These are phyloP conservation scores for Amyloporia xantha DNA, from an alignment of 768 basidiomycete species.

Conservation along the genomic window DNA sequence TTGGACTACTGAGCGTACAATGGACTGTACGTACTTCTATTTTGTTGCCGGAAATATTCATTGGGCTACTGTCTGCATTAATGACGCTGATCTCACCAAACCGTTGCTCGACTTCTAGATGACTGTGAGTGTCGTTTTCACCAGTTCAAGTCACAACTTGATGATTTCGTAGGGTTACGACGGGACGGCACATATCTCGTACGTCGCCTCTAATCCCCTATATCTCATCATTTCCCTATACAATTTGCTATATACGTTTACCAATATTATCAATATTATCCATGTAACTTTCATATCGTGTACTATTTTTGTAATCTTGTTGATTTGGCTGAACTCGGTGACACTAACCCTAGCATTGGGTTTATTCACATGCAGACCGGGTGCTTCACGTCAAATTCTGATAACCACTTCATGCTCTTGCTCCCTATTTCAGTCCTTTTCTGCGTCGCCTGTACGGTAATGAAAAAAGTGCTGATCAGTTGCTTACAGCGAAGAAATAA, in stretches of 20 bases:
- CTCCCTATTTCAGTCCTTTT: too few relatives aligned
- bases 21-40: slow-evolving; percentile 62
- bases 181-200: slow-evolving; percentile 79
- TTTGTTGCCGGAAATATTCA: background rate
- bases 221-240: too few relatives aligned
- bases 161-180: slow-evolving; percentile 66
- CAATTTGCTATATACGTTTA: too few relatives aligned
- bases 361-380: too few relatives aligned
- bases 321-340: background rate
- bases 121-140: slow-evolving; percentile 36
- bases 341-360: background rate
- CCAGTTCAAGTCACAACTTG: background rate
- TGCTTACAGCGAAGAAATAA: slow-evolving; percentile 55
- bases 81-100: background rate
- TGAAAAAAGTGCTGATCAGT: too few relatives aligned
- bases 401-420: too few relatives aligned
- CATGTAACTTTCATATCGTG: too few relatives aligned
- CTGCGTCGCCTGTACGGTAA: too few relatives aligned
- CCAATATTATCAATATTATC: too few relatives aligned
- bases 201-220: slow-evolving; percentile 24
- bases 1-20: slow-evolving; percentile 81
- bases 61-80: background rate
- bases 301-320: background rate
- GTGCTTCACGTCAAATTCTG: too few relatives aligned
- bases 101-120: slow-evolving; percentile 37